Percentiles rank a stretch among this genome's conserved stretches.
Evolutionary conservation across 306 rosid genomes (phyloP).

Genomic region (Ziziphus jujuba): DNA sequence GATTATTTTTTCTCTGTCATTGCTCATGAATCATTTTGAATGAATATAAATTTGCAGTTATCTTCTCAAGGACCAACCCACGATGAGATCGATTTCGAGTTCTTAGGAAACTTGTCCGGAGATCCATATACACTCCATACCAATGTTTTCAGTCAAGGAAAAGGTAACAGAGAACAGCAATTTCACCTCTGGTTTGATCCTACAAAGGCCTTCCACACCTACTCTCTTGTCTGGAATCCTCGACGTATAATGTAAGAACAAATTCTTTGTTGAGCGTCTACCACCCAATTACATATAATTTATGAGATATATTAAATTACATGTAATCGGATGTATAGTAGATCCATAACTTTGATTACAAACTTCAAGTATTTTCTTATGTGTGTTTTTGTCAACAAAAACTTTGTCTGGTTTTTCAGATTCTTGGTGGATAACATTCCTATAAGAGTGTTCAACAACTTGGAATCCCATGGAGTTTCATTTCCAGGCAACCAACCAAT

Average conservation of each 20-base stretch:
- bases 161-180: slow-evolving; percentile 41
- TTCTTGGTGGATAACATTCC: slow-evolving; percentile 40
- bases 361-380: too few relatives aligned
- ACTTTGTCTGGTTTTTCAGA: slow-evolving; percentile 13
- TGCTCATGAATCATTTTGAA: background rate
- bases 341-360: too few relatives aligned
- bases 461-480: slow-evolving; percentile 32
- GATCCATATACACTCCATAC: slow-evolving; percentile 49
- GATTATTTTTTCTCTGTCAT: background rate
- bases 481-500: slow-evolving; percentile 41
- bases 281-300: too few relatives aligned
- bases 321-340: too few relatives aligned
- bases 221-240: slow-evolving; percentile 40
- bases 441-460: slow-evolving; percentile 39
- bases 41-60: too few relatives aligned
- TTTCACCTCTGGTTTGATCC: slow-evolving; percentile 55
- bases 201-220: slow-evolving; percentile 43
- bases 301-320: too few relatives aligned
- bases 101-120: slow-evolving; percentile 41
- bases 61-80: slow-evolving; percentile 62
- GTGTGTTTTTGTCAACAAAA: background rate
- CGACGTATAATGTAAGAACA: slow-evolving; percentile 39
- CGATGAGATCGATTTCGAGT: slow-evolving; percentile 52
- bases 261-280: too few relatives aligned
- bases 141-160: slow-evolving; percentile 38